Evolutionary conservation across 768 basidiomycete species (phyloP).

Genomic region (Russula olivacea): DNA sequence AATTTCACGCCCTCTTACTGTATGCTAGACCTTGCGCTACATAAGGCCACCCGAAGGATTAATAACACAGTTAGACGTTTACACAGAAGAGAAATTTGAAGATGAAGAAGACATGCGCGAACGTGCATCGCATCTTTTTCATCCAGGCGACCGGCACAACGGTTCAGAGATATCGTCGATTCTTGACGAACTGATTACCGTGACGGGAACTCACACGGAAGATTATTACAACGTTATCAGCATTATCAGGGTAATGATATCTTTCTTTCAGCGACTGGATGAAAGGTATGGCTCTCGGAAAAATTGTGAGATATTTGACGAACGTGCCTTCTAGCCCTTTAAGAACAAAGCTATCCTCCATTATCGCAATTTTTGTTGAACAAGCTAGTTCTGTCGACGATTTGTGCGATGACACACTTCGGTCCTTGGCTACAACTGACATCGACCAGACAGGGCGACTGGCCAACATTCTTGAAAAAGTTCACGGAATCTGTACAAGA

Average conservation of each 20-base stretch:
- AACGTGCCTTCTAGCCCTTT: not conserved
- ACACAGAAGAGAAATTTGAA: conserved; percentile 84
- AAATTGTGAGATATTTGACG: not conserved
- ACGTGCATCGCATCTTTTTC: conserved; percentile 40
- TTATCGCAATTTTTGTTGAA: conserved; percentile 14
- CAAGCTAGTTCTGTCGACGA: conserved; percentile 13
- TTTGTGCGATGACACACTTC: not conserved
- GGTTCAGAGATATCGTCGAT: conserved; percentile 48
- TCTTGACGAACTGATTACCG: conserved; percentile 53
- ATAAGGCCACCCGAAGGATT: conserved; percentile 69
- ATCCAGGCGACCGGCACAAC: conserved; percentile 26
- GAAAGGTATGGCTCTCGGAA: conserved; percentile 41
- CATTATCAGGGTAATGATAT: conserved; percentile 50
- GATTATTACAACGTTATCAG: conserved; percentile 57
- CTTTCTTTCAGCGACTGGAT: conserved; percentile 52
- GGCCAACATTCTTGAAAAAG: conserved; percentile 54
- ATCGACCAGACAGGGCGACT: conserved; percentile 52
- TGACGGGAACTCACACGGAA: conserved; percentile 57
- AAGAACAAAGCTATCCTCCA: not conserved
- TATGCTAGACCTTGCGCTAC: conserved; percentile 61
- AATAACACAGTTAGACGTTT: conserved; percentile 75
- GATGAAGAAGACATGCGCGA: conserved; percentile 84
- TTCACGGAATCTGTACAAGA: conserved; percentile 58
- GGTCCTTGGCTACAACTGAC: conserved; percentile 8
- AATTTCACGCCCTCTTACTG: not conserved